Evolutionary conservation across 1,139 yeast genomes (phyloP).

Genomic region (Yamadazyma oceani): DNA sequence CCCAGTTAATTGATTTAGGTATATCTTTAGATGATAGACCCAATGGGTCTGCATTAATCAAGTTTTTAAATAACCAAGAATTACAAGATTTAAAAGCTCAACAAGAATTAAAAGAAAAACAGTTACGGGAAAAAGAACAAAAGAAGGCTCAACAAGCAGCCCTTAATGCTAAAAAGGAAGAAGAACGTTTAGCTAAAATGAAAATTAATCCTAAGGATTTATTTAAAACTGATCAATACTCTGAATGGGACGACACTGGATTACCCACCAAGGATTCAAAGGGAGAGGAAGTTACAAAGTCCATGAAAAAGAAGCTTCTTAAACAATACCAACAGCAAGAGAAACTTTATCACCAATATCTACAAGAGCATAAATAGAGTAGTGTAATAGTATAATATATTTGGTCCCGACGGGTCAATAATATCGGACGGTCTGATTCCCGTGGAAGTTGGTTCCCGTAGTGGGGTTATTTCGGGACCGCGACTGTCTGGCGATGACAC

Average conservation of each 20-base stretch:
- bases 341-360: constrained; percentile 73
- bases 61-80: constrained; percentile 72
- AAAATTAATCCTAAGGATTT: constrained; percentile 67
- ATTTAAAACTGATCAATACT: constrained; percentile 59
- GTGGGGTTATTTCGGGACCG: too few species aligned
- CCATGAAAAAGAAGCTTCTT: constrained; percentile 75
- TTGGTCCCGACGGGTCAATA: too few species aligned
- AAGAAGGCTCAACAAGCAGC: constrained; percentile 41
- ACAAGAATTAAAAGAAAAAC: constrained; percentile 62
- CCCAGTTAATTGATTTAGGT: constrained; percentile 69
- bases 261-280: constrained; percentile 72
- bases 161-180: constrained; percentile 57
- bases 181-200: constrained; percentile 67
- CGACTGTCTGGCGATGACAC: too few species aligned
- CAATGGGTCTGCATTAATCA: constrained; percentile 75
- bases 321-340: constrained; percentile 81
- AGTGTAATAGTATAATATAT: neutral
- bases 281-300: constrained; percentile 88
- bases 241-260: constrained; percentile 84
- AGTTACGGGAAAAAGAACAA: constrained; percentile 37
- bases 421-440: too few species aligned
- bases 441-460: too few species aligned
- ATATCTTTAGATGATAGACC: constrained; percentile 88
- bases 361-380: constrained; percentile 12
- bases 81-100: constrained; percentile 60